phyloP scores from a whole-genome alignment of 2,329 filamentous ascomycete genomes.

The Xylariaceae sp. region DNA sequence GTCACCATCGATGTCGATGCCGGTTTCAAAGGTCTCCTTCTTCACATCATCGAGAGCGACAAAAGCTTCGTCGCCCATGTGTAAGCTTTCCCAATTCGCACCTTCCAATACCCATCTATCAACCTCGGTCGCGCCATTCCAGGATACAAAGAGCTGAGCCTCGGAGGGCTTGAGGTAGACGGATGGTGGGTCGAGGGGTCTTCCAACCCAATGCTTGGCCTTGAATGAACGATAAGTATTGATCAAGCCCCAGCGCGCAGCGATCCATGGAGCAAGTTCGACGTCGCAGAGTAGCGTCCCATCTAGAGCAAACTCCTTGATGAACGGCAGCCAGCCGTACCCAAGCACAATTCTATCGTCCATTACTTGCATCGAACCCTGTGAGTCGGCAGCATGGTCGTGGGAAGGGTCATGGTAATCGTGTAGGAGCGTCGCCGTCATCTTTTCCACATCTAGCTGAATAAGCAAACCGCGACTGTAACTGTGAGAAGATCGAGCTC shows the following conservation, averaged over 20 bases:
- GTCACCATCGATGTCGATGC: conserved; percentile 5
- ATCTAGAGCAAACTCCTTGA: conserved; percentile 46
- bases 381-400: conserved; percentile 34
- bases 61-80: background rate
- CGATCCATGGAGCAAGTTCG: conserved; percentile 38
- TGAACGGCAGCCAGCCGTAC: conserved; percentile 51
- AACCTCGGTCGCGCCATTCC: conserved; percentile 47
- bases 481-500: conserved; percentile 17
- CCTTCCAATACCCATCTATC: conserved; percentile 20
- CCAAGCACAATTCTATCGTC: conserved; percentile 51
- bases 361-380: conserved; percentile 50
- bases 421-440: conserved; percentile 43
- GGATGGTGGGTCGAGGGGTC: conserved; percentile 18
- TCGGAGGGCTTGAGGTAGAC: conserved; percentile 14
- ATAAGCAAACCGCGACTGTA: conserved; percentile 43
- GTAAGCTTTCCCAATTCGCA: conserved; percentile 13
- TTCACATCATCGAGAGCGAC: conserved; percentile 4
- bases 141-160: conserved; percentile 37
- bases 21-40: conserved; percentile 15
- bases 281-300: conserved; percentile 52
- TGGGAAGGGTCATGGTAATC: conserved; percentile 37
- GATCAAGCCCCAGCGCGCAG: conserved; percentile 36
- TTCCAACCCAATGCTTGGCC: conserved; percentile 45
- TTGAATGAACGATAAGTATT: conserved; percentile 54
- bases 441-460: conserved; percentile 40